phyloP scores from a whole-genome alignment of 1,284 basidiomycete species.

The Agaricales sp. region DNA sequence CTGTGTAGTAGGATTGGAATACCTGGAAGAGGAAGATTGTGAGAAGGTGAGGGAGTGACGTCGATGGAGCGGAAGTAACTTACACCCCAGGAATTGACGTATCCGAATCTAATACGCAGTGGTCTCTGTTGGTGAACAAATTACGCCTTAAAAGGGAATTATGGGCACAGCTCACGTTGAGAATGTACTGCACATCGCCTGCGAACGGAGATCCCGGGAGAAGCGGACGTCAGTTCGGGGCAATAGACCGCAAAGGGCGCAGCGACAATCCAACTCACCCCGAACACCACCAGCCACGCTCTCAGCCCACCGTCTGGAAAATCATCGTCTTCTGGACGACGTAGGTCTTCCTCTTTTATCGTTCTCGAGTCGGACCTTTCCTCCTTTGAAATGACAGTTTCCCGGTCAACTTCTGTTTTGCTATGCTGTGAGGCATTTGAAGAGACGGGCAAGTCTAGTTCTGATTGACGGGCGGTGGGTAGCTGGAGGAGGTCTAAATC shows the following conservation, averaged over 20 bases:
- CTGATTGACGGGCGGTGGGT: too few species aligned
- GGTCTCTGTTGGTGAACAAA: background rate
- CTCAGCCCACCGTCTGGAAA: conserved; percentile 41
- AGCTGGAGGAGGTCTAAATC: too few species aligned
- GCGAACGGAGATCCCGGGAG: conserved; percentile 6
- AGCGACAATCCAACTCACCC: conserved; percentile 23
- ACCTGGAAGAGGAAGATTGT: conserved; percentile 20
- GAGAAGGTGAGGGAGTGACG: conserved; percentile 4
- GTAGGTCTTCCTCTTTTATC: too few species aligned
- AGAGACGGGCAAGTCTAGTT: too few species aligned
- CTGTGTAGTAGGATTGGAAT: conserved; percentile 45
- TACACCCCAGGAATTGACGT: conserved; percentile 20
- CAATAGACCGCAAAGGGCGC: conserved; percentile 7
- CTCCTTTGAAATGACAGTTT: too few species aligned
- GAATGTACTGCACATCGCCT: background rate
- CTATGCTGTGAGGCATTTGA: too few species aligned
- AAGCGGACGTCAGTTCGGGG: conserved; percentile 7
- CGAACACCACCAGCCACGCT: conserved; percentile 41
- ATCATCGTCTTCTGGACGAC: too few species aligned
- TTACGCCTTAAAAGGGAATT: background rate
- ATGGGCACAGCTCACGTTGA: background rate
- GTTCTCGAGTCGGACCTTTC: too few species aligned
- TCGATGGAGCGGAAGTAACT: background rate
- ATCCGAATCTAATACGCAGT: conserved; percentile 14
- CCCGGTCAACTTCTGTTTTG: too few species aligned